A percentile compares a stretch with the other conserved stretches of the same genome.
Evolutionary conservation across 73 alveolate genomes (phyloP).

Genomic region (Blepharisma stoltei): DNA sequence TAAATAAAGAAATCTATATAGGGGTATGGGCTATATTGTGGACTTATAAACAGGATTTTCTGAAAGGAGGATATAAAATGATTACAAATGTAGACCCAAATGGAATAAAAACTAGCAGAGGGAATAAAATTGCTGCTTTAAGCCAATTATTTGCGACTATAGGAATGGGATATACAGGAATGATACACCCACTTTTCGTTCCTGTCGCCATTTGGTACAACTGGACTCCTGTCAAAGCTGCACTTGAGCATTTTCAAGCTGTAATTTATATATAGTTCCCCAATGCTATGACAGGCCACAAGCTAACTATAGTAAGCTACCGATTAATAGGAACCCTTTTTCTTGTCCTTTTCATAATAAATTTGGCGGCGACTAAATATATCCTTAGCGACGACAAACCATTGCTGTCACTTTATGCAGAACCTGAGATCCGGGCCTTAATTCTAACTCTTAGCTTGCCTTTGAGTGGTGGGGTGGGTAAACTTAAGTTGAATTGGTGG

Average conservation of each 20-base stretch:
- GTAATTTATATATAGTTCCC: slow-evolving; percentile 6
- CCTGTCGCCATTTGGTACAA: not conserved
- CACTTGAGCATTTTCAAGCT: slow-evolving; percentile 3
- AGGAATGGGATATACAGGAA: slow-evolving; percentile 43
- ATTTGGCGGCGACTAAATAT: no score
- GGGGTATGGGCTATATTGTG: no score
- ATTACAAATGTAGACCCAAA: slow-evolving; percentile 48
- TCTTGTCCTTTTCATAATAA: not conserved
- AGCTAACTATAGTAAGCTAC: not conserved
- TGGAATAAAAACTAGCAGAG: slow-evolving; percentile 41
- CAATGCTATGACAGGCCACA: not conserved
- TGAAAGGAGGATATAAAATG: slow-evolving; percentile 83
- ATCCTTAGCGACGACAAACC: no score
- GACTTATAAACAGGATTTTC: slow-evolving; percentile 65
- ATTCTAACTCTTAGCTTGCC: no score
- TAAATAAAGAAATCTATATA: no score
- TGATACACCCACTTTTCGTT: slow-evolving; percentile 39
- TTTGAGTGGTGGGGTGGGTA: no score
- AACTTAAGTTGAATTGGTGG: no score
- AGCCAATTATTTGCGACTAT: slow-evolving; percentile 36
- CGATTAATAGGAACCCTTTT: not conserved
- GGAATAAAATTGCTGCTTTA: slow-evolving; percentile 26
- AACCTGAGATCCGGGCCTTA: no score
- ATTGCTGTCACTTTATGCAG: no score
- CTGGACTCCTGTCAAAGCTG: not conserved